Percentiles rank a stretch among this genome's conserved stretches.
Evolutionary conservation across 257 asterid genomes (phyloP).

Genomic region (Lantana camara): DNA sequence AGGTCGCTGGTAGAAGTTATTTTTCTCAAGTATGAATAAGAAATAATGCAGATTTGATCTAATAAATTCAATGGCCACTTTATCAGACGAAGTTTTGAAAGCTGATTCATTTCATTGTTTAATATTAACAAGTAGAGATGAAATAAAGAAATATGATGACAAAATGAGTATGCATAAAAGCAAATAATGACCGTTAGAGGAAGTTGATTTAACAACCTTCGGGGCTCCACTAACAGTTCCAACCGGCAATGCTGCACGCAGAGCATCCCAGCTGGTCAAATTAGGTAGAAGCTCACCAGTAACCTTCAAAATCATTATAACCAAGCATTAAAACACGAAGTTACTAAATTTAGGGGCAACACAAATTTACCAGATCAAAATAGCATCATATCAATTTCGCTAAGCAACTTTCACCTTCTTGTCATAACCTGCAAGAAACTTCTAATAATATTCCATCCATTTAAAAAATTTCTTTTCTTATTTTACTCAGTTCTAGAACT

Average conservation of each 20-base stretch:
- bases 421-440: constrained; percentile 15
- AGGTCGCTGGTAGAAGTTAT: neutral
- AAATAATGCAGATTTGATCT: neutral
- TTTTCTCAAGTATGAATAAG: neutral
- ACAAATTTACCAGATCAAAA: neutral
- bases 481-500: constrained; percentile 16
- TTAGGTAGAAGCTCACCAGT: constrained; percentile 75
- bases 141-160: neutral
- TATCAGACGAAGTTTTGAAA: neutral
- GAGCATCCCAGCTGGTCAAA: constrained; percentile 94
- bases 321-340: neutral
- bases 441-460: constrained; percentile 4
- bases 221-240: constrained; percentile 99
- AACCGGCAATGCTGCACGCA: constrained; percentile 96
- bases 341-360: constrained; percentile 8
- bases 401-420: constrained; percentile 7
- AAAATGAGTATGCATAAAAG: constrained; percentile 5
- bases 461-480: neutral
- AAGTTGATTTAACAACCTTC: constrained; percentile 58
- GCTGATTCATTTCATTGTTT: neutral
- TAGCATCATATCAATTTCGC: neutral
- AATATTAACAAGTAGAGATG: neutral
- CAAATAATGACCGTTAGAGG: constrained; percentile 14
- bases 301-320: constrained; percentile 53
- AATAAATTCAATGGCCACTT: neutral